Base-by-base conservation (phyloP, 2,329 filamentous ascomycete genomes). In the Alternaria triticina region DNA sequence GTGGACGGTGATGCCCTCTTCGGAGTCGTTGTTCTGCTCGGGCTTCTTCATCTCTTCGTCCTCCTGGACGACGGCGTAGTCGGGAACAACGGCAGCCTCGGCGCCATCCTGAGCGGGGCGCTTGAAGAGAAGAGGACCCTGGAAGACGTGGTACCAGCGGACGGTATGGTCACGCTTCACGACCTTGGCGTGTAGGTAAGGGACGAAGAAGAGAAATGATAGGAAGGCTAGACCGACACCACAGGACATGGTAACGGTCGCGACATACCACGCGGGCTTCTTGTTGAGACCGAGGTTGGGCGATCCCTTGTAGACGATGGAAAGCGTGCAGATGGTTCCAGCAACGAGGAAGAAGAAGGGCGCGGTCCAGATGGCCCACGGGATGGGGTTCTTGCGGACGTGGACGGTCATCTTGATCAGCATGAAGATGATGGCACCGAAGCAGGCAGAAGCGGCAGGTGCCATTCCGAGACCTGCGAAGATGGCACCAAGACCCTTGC, bases 271-370 rank as follows among this genome's bases (percentile, higher is more conserved):
- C 9, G 80, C 79, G 2, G 91, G 89, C 83, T 90, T 91, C 80
- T 90, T 87, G 82, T 82, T 84, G 27, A 92, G 82, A 22, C 86
- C 85, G 28, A 92, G 85, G 62, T 84, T 89, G 23, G 91, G 90
- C 10, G 91, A 92, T 30, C 91, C 91, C 85, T 94, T 93, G 86
- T 92, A 93, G 70, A 94, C 91, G 71, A 94, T 89, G 46, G 90
- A 92, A 6, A 94, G 84, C 0, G 91, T 91, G 82, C 90, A 92
- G 73, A 94, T 82, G 62, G 90, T 92, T 59, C 85, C 90, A 59
- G 91, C 90, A 62, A 94, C 87, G 59, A 93, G 87, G 85, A 94
- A 94, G 83, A 90, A 94, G 81, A 91, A 88, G 10, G 91, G 91
- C 2, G 90, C 89, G 55, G 86, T 90, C 81, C 85, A 93, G 58